phyloP scores from a whole-genome alignment of 2,329 filamentous ascomycete species.

The Orbilia blumenaviensis region DNA sequence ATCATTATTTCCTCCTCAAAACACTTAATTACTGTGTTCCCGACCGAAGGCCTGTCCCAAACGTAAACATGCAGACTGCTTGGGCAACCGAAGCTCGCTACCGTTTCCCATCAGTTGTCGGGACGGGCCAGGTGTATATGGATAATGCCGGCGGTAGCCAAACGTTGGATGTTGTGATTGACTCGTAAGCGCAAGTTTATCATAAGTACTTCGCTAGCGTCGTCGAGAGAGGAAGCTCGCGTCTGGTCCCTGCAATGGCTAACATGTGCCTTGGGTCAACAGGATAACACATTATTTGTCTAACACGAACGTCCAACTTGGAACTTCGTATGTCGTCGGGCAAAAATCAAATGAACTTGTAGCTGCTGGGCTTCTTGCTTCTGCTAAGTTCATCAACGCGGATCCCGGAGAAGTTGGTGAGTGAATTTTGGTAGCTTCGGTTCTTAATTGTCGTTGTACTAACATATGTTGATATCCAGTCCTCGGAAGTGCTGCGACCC shows the following conservation, averaged over 20 bases:
- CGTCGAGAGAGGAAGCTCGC: no score
- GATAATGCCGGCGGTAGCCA: conserved; percentile 84
- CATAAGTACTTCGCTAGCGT: no score
- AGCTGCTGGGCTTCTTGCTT: conserved; percentile 70
- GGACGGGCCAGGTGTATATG: conserved; percentile 61
- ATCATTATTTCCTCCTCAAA: no score
- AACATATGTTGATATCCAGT: conserved; percentile 62
- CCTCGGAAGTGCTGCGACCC: conserved; percentile 77
- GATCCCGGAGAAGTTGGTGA: conserved; percentile 72
- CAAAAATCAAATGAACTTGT: conserved; percentile 70
- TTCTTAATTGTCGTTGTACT: background rate
- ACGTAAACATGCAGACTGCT: conserved; percentile 24
- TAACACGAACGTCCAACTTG: conserved; percentile 77
- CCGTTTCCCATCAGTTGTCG: conserved; percentile 45
- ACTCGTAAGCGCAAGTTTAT: conserved; percentile 65
- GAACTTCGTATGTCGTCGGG: conserved; percentile 73
- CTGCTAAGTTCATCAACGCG: conserved; percentile 76
- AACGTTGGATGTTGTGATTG: conserved; percentile 72
- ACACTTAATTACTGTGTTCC: no score
- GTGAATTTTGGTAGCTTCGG: conserved; percentile 21
- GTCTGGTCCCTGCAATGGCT: no score
- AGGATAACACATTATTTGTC: conserved; percentile 74
- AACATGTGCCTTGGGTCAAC: conserved; percentile 28
- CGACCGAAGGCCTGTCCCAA: no score
- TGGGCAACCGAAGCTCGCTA: conserved; percentile 34